These are phyloP conservation scores for Allium sativum DNA, from an alignment of 106 monocot species.

Conservation along the genomic window DNA sequence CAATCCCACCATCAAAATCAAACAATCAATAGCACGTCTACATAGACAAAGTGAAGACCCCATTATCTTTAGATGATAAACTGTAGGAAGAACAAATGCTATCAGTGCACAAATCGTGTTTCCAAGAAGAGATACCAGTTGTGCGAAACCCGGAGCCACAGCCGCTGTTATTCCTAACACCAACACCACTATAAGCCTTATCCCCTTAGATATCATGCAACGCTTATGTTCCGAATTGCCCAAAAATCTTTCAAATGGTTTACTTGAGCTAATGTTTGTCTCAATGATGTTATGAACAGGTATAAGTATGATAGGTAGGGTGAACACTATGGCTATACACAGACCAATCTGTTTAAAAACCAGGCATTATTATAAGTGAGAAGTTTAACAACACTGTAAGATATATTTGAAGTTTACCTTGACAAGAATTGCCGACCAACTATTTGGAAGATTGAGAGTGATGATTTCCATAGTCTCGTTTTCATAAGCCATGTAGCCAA, in stretches of 20 bases:
- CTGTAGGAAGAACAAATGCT: slow-evolving; percentile 68
- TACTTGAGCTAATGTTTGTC: slow-evolving; percentile 24
- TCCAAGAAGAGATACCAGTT: slow-evolving; percentile 66
- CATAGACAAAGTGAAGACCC: slow-evolving; percentile 33
- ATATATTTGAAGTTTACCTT: slow-evolving; percentile 67
- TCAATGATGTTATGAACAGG: slow-evolving; percentile 75
- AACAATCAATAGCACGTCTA: slow-evolving; percentile 37
- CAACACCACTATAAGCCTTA: slow-evolving; percentile 24
- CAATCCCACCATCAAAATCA: slow-evolving; percentile 38
- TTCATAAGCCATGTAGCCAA: slow-evolving; percentile 81
- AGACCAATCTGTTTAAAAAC: slow-evolving; percentile 55
- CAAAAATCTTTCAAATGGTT: slow-evolving; percentile 38
- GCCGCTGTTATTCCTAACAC: slow-evolving; percentile 35
- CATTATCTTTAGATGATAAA: slow-evolving; percentile 57
- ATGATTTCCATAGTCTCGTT: slow-evolving; percentile 75
- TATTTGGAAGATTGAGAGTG: slow-evolving; percentile 70
- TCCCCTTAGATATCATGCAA: slow-evolving; percentile 25
- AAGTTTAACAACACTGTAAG: no score
- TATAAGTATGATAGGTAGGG: slow-evolving; percentile 82
- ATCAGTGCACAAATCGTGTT: slow-evolving; percentile 68
- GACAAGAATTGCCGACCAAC: slow-evolving; percentile 49
- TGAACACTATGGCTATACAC: slow-evolving; percentile 66
- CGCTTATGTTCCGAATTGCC: slow-evolving; percentile 12
- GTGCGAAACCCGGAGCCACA: slow-evolving; percentile 63
- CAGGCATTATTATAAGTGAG: background rate